These are phyloP conservation scores for Nicotiana tabacum DNA, from an alignment of 257 asterid genomes.

Conservation along the genomic window DNA sequence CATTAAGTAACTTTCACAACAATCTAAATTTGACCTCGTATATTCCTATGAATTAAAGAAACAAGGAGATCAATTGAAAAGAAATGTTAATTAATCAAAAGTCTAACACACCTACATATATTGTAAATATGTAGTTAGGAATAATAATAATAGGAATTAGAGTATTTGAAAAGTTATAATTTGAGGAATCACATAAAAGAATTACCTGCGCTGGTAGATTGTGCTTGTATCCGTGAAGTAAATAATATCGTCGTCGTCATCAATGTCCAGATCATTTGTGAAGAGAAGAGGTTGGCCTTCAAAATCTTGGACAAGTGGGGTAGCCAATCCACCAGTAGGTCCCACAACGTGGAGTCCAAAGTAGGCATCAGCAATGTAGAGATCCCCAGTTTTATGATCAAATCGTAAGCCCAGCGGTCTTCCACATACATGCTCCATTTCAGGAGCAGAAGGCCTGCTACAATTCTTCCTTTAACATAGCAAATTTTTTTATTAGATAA, in stretches of 20 bases:
- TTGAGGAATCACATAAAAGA: conserved; percentile 32
- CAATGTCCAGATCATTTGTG: conserved; percentile 71
- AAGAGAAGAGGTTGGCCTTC: conserved; percentile 46
- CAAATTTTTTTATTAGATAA: not conserved
- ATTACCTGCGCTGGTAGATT: conserved; percentile 44
- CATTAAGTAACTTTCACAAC: no score
- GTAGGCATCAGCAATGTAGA: conserved; percentile 73
- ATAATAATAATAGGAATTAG: no score
- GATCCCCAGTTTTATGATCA: conserved; percentile 44
- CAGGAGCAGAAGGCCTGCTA: conserved; percentile 38
- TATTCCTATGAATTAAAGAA: no score
- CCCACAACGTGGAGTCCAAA: conserved; percentile 65
- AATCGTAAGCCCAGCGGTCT: conserved; percentile 66
- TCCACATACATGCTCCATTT: conserved; percentile 59
- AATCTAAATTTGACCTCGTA: no score
- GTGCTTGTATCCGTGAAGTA: conserved; percentile 72
- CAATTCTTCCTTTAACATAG: conserved; percentile 38
- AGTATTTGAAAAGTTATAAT: conserved; percentile 1
- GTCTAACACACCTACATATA: no score
- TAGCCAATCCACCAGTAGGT: conserved; percentile 51
- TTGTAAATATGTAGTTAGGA: no score
- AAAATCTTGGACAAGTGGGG: conserved; percentile 39
- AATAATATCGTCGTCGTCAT: conserved; percentile 37
- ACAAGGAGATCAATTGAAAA: no score
- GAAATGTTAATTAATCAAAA: no score